Conservation (phyloP, 2,329 filamentous ascomycete genomes). For the Alternaria incomplexa region DNA sequence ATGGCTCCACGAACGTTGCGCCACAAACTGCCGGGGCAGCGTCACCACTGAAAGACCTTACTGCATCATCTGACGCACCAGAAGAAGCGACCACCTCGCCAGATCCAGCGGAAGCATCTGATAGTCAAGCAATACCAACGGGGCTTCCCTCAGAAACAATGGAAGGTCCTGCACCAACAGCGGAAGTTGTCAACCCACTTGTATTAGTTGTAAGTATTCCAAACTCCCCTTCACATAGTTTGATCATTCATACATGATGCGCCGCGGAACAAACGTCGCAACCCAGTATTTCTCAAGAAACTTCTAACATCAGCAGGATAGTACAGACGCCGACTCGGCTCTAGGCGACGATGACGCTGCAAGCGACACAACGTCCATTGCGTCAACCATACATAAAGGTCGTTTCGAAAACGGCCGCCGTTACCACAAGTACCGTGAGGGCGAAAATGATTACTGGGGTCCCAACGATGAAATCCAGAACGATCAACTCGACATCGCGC, state of each 20-base stretch:
- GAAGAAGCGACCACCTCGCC: not conserved
- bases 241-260: not conserved
- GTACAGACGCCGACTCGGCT: conserved; percentile 25
- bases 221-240: not conserved
- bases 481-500: conserved; percentile 37
- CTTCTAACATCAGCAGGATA: conserved; percentile 4
- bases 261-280: not conserved
- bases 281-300: not conserved
- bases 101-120: not conserved
- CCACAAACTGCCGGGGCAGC: not conserved
- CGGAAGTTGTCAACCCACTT: conserved; percentile 16
- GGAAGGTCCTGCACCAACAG: conserved; percentile 9
- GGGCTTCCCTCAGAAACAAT: conserved; percentile 1
- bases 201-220: conserved; percentile 13
- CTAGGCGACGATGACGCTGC: conserved; percentile 11
- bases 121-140: not conserved
- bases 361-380: conserved; percentile 41
- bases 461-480: conserved; percentile 40
- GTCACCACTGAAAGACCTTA: not conserved
- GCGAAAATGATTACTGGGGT: conserved; percentile 40
- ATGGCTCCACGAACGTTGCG: not conserved
- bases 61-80: not conserved
- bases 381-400: conserved; percentile 37
- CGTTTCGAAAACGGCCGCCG: conserved; percentile 43
- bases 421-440: conserved; percentile 41